Percentiles rank a stretch among this genome's conserved stretches.
phyloP scores from a whole-genome alignment of 352 stramenopile species.

The Phytophthora parvispora region DNA sequence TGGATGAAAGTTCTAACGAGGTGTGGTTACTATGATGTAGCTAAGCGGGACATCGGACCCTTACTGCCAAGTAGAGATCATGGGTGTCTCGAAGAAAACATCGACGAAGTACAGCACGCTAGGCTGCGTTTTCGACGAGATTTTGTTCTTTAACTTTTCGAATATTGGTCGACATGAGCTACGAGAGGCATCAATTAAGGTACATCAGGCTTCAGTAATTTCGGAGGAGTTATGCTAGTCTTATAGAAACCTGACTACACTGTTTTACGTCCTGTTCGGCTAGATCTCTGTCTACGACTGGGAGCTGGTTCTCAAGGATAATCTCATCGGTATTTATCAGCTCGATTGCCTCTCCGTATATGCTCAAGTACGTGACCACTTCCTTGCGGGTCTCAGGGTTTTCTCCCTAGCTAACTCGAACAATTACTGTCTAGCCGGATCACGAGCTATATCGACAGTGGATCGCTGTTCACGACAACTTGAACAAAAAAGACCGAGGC shows the following conservation, averaged over 20 bases:
- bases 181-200: slow-evolving; percentile 75
- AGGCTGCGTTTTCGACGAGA: slow-evolving; percentile 92
- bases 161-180: slow-evolving; percentile 85
- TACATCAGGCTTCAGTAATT: no score
- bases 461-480: slow-evolving; percentile 92
- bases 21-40: slow-evolving; percentile 27
- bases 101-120: slow-evolving; percentile 86
- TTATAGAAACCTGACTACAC: background rate
- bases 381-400: background rate
- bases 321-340: slow-evolving; percentile 89
- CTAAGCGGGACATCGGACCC: slow-evolving; percentile 91
- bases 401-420: background rate
- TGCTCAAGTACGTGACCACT: slow-evolving; percentile 50
- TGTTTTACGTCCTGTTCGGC: background rate
- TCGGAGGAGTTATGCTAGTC: no score
- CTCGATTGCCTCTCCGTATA: slow-evolving; percentile 86
- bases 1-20: background rate
- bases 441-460: slow-evolving; percentile 93
- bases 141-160: slow-evolving; percentile 91
- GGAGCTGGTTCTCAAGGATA: slow-evolving; percentile 74
- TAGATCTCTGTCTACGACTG: slow-evolving; percentile 84
- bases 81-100: slow-evolving; percentile 79
- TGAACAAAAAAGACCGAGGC: slow-evolving; percentile 84
- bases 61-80: slow-evolving; percentile 86
- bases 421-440: slow-evolving; percentile 47